Evolutionary conservation across 441 rosid genomes (phyloP).

Genomic region (Gossypium trilobum): DNA sequence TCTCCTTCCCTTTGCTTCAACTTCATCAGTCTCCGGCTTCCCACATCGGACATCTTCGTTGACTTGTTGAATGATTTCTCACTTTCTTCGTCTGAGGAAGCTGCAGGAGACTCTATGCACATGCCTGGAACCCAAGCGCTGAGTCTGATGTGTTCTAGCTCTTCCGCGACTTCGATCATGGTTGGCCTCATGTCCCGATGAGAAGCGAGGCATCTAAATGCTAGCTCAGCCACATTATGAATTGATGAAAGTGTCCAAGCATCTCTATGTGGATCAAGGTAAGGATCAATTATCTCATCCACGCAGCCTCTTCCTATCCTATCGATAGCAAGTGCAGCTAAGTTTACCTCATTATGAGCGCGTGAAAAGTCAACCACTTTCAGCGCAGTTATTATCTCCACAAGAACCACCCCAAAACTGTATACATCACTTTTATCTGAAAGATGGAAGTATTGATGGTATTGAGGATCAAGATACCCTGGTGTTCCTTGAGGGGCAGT

Average conservation of each 20-base stretch:
- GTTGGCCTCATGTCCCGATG: conserved; percentile 85
- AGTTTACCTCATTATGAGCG: conserved; percentile 57
- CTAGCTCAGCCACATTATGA: conserved; percentile 68
- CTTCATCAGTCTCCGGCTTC: conserved; percentile 34
- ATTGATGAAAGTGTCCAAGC: conserved; percentile 66
- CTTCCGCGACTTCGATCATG: conserved; percentile 70
- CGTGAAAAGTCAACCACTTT: conserved; percentile 81
- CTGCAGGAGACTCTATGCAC: conserved; percentile 46
- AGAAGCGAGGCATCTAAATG: conserved; percentile 79
- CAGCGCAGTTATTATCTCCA: conserved; percentile 68
- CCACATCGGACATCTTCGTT: conserved; percentile 24
- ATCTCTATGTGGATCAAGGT: conserved; percentile 45
- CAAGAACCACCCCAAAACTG: conserved; percentile 78
- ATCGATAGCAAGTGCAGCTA: conserved; percentile 75
- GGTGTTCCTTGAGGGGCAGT: conserved; percentile 98
- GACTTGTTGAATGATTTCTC: conserved; percentile 30
- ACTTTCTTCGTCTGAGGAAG: conserved; percentile 33
- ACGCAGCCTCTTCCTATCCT: conserved; percentile 67
- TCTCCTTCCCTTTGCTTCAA: conserved; percentile 34
- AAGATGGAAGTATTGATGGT: conserved; percentile 84
- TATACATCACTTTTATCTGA: conserved; percentile 94
- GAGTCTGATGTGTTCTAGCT: conserved; percentile 56
- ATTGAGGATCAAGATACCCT: conserved; percentile 86
- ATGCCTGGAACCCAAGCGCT: conserved; percentile 50
- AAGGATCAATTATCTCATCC: conserved; percentile 67